Percentiles rank a stretch among this genome's conserved stretches.
These are phyloP conservation scores for Trichoderma sp. DNA, from an alignment of 2,329 filamentous ascomycete genomes.

Conservation along the genomic window DNA sequence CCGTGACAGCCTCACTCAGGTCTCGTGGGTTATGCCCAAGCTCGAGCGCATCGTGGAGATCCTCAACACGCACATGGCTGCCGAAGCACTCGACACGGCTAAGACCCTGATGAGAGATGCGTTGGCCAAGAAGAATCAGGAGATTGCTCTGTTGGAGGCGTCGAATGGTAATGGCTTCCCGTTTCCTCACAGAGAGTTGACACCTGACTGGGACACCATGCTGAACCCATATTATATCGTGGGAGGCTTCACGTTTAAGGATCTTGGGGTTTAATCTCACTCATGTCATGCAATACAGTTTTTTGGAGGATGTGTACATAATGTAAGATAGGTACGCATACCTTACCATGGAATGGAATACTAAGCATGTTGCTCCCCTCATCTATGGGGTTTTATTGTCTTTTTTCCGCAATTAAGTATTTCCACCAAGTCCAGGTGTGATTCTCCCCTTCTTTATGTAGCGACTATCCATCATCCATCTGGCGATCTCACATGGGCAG, in stretches of 20 bases:
- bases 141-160: neutral
- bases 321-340: too few relatives aligned
- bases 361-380: too few relatives aligned
- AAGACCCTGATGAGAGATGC: neutral
- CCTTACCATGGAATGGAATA: too few relatives aligned
- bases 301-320: neutral
- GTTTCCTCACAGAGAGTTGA: neutral
- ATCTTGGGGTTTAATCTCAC: neutral
- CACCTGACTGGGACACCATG: constrained; percentile 5
- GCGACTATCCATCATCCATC: too few relatives aligned
- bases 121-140: constrained; percentile 8
- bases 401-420: neutral
- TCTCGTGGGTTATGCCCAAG: constrained; percentile 18
- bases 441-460: neutral
- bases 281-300: neutral
- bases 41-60: constrained; percentile 12
- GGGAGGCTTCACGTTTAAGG: neutral
- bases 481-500: too few relatives aligned
- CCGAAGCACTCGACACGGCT: constrained; percentile 22
- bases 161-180: neutral
- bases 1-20: constrained; percentile 6
- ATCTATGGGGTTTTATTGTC: too few relatives aligned
- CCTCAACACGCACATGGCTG: constrained; percentile 21
- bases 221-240: neutral
- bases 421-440: neutral